Percentiles rank a stretch among this genome's conserved stretches.
phyloP scores from a whole-genome alignment of 2,329 filamentous ascomycete genomes.

The Fusarium sp. region DNA sequence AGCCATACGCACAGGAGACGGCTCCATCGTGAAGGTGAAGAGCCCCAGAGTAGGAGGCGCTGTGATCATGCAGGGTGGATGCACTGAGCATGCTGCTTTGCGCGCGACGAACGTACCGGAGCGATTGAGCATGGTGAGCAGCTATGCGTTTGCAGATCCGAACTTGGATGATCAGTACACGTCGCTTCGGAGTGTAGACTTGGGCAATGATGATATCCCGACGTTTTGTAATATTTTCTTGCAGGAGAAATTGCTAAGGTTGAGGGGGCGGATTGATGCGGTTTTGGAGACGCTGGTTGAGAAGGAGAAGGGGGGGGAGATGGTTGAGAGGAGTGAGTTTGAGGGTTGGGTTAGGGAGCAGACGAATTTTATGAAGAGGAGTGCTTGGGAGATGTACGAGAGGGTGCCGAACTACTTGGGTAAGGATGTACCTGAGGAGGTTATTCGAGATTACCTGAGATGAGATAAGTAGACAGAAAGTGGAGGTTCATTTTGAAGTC shows the following conservation, averaged over 20 bases:
- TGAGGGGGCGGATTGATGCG: not conserved
- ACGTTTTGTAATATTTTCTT: not conserved
- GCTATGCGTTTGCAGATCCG: not conserved
- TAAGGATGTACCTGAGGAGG: not conserved
- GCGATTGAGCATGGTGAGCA: not conserved
- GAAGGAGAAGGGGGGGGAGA: not conserved
- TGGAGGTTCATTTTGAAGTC: rapidly evolving
- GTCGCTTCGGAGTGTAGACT: not conserved
- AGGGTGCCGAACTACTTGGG: not conserved
- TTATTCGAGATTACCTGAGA: not conserved
- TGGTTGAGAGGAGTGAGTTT: not conserved
- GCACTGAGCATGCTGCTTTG: not conserved
- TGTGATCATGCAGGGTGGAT: not conserved
- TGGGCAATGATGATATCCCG: not conserved
- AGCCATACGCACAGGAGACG: slow-evolving; percentile 1
- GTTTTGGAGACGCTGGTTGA: not conserved
- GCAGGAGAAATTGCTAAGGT: not conserved
- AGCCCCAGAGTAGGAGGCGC: not conserved
- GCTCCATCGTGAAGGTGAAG: not conserved
- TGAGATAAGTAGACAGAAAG: not conserved
- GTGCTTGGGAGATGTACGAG: slow-evolving; percentile 1
- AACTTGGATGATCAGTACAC: slow-evolving; percentile 1
- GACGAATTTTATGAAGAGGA: not conserved
- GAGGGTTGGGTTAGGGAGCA: not conserved
- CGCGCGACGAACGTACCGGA: not conserved